These are phyloP conservation scores for Meira miltonrushii DNA, from an alignment of 1,284 basidiomycete species.

Conservation along the genomic window DNA sequence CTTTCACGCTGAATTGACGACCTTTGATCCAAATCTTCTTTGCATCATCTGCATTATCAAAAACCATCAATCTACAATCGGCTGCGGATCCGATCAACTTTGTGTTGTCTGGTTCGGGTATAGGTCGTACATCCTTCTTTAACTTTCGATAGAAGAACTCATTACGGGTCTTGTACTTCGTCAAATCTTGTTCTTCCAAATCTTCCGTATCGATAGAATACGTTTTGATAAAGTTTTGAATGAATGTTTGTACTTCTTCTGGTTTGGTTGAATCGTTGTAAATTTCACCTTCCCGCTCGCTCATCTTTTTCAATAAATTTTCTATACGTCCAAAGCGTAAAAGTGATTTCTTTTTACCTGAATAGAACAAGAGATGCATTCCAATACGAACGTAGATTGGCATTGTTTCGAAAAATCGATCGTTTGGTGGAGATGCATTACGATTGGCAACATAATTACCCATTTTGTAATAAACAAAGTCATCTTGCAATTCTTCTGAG, in stretches of 20 bases:
- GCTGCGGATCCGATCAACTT: constrained; percentile 76
- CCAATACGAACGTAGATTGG: constrained; percentile 21
- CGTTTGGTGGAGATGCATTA: constrained; percentile 14
- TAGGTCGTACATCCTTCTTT: constrained; percentile 72
- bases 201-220: constrained; percentile 80
- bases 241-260: constrained; percentile 15
- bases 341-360: constrained; percentile 7
- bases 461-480: constrained; percentile 33
- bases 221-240: constrained; percentile 71
- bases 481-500: constrained; percentile 20
- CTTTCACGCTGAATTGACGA: constrained; percentile 74
- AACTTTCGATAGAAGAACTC: constrained; percentile 88
- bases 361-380: constrained; percentile 22
- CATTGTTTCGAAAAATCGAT: constrained; percentile 34
- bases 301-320: constrained; percentile 31
- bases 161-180: constrained; percentile 80
- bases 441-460: constrained; percentile 43
- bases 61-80: constrained; percentile 90
- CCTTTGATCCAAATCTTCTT: constrained; percentile 96
- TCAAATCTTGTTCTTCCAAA: constrained; percentile 72
- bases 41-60: constrained; percentile 76
- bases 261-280: constrained; percentile 21
- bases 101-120: constrained; percentile 69
- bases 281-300: constrained; percentile 31
- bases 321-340: constrained; percentile 13